These are phyloP conservation scores for Microglena sp. DNA, from an alignment of 139 green algal genomes.

Conservation along the genomic window DNA sequence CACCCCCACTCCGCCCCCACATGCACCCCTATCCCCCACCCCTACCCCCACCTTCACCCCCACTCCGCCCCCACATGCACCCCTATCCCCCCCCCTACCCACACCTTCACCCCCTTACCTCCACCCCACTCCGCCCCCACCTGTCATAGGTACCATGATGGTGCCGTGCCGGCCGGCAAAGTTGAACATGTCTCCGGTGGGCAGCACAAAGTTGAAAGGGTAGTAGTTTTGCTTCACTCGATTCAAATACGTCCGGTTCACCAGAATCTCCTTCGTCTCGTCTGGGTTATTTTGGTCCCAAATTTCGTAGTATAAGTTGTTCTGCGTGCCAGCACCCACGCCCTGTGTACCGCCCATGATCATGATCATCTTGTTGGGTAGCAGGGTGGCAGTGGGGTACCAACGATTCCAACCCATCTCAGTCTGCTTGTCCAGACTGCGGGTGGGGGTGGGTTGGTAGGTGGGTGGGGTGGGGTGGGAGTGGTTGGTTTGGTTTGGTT, in stretches of 20 bases:
- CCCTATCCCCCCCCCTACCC: background rate
- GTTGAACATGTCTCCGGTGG: constrained; percentile 21
- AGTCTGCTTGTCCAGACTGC: background rate
- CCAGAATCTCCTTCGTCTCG: constrained; percentile 1
- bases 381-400: constrained; percentile 25
- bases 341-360: constrained; percentile 35
- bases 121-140: background rate
- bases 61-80: background rate
- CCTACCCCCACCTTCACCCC: background rate
- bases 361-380: constrained; percentile 16
- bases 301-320: constrained; percentile 28
- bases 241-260: constrained; percentile 11
- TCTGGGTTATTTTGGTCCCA: constrained; percentile 8
- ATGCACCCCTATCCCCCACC: too few relatives aligned
- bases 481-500: too few relatives aligned
- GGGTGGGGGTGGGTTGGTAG: too few relatives aligned
- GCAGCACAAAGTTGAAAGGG: constrained; percentile 27
- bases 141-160: constrained; percentile 18
- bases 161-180: constrained; percentile 14
- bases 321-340: constrained; percentile 20
- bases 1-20: too few relatives aligned
- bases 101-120: background rate
- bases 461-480: too few relatives aligned
- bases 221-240: constrained; percentile 22
- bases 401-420: constrained; percentile 14